Conservation (phyloP, 192 early-diverging fungal species). For the Spizellomyces sp. region DNA sequence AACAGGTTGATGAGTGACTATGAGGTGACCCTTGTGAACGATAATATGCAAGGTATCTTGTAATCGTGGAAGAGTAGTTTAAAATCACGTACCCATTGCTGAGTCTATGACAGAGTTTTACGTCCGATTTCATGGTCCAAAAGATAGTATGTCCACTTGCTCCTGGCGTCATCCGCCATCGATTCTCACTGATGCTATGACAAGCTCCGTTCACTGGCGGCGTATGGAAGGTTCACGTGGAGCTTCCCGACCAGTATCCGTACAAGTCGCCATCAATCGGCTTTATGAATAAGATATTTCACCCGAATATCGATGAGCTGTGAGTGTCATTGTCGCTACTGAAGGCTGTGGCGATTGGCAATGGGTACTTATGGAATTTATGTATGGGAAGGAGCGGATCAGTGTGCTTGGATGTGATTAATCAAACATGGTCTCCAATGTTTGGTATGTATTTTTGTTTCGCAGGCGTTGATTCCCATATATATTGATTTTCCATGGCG, state of each 20-base stretch:
- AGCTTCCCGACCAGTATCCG: constrained; percentile 98
- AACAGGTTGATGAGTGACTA: constrained; percentile 98
- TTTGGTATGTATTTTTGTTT: constrained; percentile 70
- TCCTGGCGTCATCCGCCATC: not conserved
- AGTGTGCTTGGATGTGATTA: constrained; percentile 99
- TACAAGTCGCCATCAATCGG: constrained; percentile 99
- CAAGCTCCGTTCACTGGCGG: constrained; percentile 92
- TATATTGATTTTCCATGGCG: not conserved
- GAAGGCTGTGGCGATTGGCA: not conserved
- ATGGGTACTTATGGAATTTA: not conserved
- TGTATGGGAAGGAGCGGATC: constrained; percentile 80
- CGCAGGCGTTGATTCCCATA: not conserved
- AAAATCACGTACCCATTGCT: not conserved
- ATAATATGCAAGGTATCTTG: constrained; percentile 86
- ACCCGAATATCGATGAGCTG: constrained; percentile 99
- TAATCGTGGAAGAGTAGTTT: not conserved
- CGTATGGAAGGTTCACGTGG: constrained; percentile 97
- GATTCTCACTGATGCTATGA: not conserved
- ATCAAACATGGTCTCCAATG: constrained; percentile 99
- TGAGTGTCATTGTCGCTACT: constrained; percentile 45
- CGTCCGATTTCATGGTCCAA: constrained; percentile 89
- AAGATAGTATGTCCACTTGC: constrained; percentile 73
- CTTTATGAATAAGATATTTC: constrained; percentile 99
- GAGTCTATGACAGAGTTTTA: constrained; percentile 74
- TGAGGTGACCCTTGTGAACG: constrained; percentile 97